Base-by-base conservation (phyloP, 495 filamentous ascomycete genomes). In the Neurospora terricola region DNA sequence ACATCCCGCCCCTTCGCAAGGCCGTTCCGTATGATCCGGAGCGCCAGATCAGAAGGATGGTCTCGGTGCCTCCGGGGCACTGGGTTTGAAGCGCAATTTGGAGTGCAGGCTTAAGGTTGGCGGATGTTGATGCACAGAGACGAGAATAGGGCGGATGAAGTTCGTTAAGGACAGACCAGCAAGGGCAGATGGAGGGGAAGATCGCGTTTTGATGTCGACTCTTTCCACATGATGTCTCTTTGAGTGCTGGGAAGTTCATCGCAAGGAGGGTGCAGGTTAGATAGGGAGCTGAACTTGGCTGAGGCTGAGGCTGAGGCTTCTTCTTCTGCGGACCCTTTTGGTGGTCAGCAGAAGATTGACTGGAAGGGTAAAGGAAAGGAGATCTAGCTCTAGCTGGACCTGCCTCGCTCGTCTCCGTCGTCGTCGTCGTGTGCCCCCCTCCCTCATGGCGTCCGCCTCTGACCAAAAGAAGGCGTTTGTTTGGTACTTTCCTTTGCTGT, bases 401-500 rank as follows among this genome's bases (percentile, higher is more conserved):
- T 34, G 30, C 30, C 30, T 34, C 30, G 30, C 30, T 34, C 18
- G 42, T 43, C 42, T 18, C 9, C 16, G 18, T 43, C 40, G 42
- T 43, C 42, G 42, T n/a, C 16, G 18, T 43, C 40, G 40, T 43
- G 42, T 43, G 42, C 3, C 42, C 18, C 42, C 40, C 18, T 18
- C 42, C 40, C 18, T 18, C 7, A 18, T n/a, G 45, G n/a, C 21
- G 0, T 54, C 45, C 45, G 21, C n/a, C 10, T 23, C 45, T 54
- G 45, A 54, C 21, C 21, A 54, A 12, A 54, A 23, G 45, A 54
- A 54, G 45, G 21, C 42, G 18, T 43, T 43, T 45, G 18, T 45
- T 45, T 45, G 18, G 42, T 45, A 43, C 18, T 45, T n/a, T 45
- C 8, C 42, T 45, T 21, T 45, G 42, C 87, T 39, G 92, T 93